These are phyloP conservation scores for Carpinus fangiana DNA, from an alignment of 306 rosid genomes.

Conservation along the genomic window DNA sequence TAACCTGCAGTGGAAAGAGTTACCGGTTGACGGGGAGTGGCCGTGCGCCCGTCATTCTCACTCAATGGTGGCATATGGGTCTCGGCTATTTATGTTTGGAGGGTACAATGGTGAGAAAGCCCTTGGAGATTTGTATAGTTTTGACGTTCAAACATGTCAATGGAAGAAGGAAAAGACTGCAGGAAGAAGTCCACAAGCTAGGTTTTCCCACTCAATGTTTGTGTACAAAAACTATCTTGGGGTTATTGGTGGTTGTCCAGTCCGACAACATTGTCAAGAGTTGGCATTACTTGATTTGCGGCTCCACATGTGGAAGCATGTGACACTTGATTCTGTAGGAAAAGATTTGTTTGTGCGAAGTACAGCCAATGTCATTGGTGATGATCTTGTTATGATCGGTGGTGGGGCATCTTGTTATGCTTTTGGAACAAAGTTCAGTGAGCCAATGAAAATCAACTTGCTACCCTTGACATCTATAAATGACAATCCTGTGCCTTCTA, in stretches of 20 bases:
- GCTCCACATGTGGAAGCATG: constrained; percentile 59
- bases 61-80: constrained; percentile 78
- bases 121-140: constrained; percentile 81
- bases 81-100: constrained; percentile 70
- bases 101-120: constrained; percentile 80
- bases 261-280: constrained; percentile 72
- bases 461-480: constrained; percentile 37
- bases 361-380: constrained; percentile 66
- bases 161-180: constrained; percentile 71
- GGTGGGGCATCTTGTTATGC: constrained; percentile 98
- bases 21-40: constrained; percentile 56
- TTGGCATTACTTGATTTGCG: constrained; percentile 78
- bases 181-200: constrained; percentile 80
- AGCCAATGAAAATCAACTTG: constrained; percentile 72
- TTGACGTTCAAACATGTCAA: constrained; percentile 54
- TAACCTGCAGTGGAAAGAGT: constrained; percentile 62
- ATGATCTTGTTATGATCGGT: constrained; percentile 74
- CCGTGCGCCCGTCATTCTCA: constrained; percentile 90
- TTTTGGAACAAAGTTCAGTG: constrained; percentile 93
- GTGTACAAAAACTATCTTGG: constrained; percentile 70
- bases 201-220: constrained; percentile 93
- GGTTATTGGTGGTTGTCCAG: constrained; percentile 90
- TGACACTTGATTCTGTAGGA: constrained; percentile 58
- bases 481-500: constrained; percentile 35
- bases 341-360: constrained; percentile 87